These are phyloP conservation scores for Heliamphora pulchella DNA, from an alignment of 179 eudicot genomes.

Conservation along the genomic window DNA sequence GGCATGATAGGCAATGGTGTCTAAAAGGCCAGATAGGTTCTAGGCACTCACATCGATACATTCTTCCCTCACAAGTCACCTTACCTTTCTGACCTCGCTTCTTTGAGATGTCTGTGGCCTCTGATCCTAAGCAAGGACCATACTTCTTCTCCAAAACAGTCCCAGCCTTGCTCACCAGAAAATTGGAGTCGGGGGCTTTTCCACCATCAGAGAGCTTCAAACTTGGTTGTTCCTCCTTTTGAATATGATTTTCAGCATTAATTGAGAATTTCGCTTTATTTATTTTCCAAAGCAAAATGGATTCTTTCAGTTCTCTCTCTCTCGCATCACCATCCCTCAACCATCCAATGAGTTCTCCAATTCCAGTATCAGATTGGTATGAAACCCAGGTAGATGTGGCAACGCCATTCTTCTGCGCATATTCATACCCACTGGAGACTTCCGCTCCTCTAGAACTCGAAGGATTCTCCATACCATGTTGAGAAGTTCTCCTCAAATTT, in stretches of 20 bases:
- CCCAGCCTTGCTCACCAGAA: slow-evolving; percentile 48
- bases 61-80: slow-evolving; percentile 26
- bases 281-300: slow-evolving; percentile 57
- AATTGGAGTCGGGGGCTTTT: slow-evolving; percentile 20
- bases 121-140: slow-evolving; percentile 42
- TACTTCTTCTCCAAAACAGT: slow-evolving; percentile 48
- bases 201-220: slow-evolving; percentile 14
- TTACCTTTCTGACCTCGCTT: slow-evolving; percentile 29
- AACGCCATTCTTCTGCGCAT: slow-evolving; percentile 22
- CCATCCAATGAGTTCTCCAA: slow-evolving; percentile 49
- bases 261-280: slow-evolving; percentile 26
- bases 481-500: background rate
- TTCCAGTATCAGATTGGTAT: slow-evolving; percentile 54
- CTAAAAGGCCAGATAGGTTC: slow-evolving; percentile 67
- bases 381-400: slow-evolving; percentile 43
- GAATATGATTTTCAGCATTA: slow-evolving; percentile 24
- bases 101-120: slow-evolving; percentile 27
- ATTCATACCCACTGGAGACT: background rate
- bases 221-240: slow-evolving; percentile 19
- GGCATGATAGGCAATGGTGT: slow-evolving; percentile 68
- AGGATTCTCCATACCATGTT: slow-evolving; percentile 5
- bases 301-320: slow-evolving; percentile 69
- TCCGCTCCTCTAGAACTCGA: slow-evolving; percentile 11
- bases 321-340: slow-evolving; percentile 50
- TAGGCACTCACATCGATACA: slow-evolving; percentile 66